Evolutionary conservation across 2,329 filamentous ascomycete genomes (phyloP).

Genomic region (Aspergillus niger): DNA sequence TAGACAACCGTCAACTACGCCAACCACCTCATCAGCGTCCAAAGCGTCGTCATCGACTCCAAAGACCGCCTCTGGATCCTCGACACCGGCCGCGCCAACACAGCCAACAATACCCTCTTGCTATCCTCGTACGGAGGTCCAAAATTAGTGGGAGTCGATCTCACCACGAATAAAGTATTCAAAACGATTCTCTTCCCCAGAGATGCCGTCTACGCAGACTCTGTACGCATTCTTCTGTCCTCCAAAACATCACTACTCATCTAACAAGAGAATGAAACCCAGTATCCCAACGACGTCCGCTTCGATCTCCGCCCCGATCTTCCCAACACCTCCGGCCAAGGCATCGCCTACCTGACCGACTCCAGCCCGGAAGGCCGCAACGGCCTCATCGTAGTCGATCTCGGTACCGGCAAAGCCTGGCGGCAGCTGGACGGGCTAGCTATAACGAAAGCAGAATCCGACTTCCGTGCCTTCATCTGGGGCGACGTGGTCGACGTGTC

Average conservation of each 20-base stretch:
- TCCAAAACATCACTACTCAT: too few relatives aligned
- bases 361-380: not conserved
- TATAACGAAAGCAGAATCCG: not conserved
- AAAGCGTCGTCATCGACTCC: not conserved
- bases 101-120: not conserved
- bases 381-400: not conserved
- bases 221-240: not conserved
- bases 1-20: not conserved
- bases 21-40: not conserved
- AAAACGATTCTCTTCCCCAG: not conserved
- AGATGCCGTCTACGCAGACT: not conserved
- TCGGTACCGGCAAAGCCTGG: not conserved
- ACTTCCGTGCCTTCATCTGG: not conserved
- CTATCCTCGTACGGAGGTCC: not conserved
- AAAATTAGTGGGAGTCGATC: not conserved
- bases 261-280: not conserved
- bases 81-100: not conserved
- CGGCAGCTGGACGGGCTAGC: not conserved
- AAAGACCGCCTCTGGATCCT: not conserved
- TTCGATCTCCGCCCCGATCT: not conserved
- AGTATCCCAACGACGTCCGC: constrained; percentile 1
- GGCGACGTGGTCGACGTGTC: not conserved
- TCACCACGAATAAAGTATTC: not conserved
- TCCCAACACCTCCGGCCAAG: not conserved
- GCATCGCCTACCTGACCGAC: not conserved